These are phyloP conservation scores for Trichoderma semiorbis DNA, from an alignment of 2,329 filamentous ascomycete species.

Conservation along the genomic window DNA sequence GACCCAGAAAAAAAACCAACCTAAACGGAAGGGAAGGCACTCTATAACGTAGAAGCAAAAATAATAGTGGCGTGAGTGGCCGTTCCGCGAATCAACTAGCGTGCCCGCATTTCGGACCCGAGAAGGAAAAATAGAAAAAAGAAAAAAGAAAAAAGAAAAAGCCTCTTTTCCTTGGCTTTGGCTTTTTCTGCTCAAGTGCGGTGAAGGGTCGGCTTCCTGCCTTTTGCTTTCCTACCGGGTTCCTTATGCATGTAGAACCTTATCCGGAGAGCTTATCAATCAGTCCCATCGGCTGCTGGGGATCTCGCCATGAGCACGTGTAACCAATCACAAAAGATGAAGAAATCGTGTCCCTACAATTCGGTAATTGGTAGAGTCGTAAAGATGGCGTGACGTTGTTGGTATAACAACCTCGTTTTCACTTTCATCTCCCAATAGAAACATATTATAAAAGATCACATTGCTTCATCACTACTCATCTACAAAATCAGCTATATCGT, in stretches of 20 bases:
- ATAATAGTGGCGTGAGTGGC: not conserved
- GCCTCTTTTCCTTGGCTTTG: not conserved
- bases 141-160: not conserved
- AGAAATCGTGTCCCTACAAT: not conserved
- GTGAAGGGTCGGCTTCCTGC: not conserved
- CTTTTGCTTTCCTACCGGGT: no score
- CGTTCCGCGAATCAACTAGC: not conserved
- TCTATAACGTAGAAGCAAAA: not conserved
- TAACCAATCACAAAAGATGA: not conserved
- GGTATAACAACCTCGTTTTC: not conserved
- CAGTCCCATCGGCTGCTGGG: not conserved
- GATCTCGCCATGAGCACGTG: not conserved
- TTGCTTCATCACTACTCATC: not conserved
- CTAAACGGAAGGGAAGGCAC: not conserved
- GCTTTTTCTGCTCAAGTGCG: not conserved
- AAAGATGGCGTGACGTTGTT: not conserved
- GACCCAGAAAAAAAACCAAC: not conserved
- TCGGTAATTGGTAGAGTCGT: not conserved
- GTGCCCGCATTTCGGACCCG: constrained; percentile 6
- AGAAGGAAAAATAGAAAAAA: not conserved
- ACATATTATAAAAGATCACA: not conserved
- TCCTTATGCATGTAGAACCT: not conserved
- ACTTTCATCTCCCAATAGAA: not conserved
- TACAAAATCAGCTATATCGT: not conserved
- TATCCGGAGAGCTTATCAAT: not conserved